Conservation (phyloP, 306 rosid genomes). For the Vigna hirtella region DNA sequence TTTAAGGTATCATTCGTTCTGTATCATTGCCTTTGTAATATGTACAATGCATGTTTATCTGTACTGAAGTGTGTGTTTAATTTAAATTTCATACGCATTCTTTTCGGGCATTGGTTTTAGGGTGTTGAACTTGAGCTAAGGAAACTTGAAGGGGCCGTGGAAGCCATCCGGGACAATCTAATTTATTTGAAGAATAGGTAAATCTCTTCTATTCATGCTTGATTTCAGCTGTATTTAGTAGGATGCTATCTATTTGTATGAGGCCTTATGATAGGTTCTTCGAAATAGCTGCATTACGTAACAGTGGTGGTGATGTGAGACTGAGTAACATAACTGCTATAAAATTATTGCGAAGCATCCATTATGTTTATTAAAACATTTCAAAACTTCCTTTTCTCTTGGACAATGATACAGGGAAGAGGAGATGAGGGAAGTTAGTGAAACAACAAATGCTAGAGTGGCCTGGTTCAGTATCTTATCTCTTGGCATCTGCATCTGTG, state of each 20-base stretch:
- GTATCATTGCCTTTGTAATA: background rate
- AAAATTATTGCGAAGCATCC: slow-evolving; percentile 2
- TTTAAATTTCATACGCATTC: slow-evolving; percentile 1
- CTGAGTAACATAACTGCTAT: slow-evolving; percentile 29
- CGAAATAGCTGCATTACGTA: background rate
- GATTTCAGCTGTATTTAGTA: slow-evolving; percentile 3
- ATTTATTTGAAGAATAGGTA: slow-evolving; percentile 58
- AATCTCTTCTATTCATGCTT: slow-evolving; percentile 22
- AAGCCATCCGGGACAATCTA: slow-evolving; percentile 62
- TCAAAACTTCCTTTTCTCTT: slow-evolving; percentile 28
- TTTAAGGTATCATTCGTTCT: too few relatives aligned
- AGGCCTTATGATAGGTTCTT: slow-evolving; percentile 17
- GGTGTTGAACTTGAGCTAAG: slow-evolving; percentile 69
- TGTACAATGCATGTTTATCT: background rate
- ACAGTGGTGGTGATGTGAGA: background rate
- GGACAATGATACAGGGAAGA: slow-evolving; percentile 61
- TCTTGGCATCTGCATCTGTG: slow-evolving; percentile 55
- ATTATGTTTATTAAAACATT: slow-evolving; percentile 20
- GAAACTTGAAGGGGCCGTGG: slow-evolving; percentile 65
- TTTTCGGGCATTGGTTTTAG: slow-evolving; percentile 43
- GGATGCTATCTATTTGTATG: slow-evolving; percentile 29
- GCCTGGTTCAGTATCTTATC: slow-evolving; percentile 67
- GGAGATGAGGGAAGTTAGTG: slow-evolving; percentile 71
- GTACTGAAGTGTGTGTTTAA: background rate
- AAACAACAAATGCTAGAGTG: slow-evolving; percentile 59